Conservation (phyloP, 495 filamentous ascomycete species). For the Lophiotrema nucula region DNA sequence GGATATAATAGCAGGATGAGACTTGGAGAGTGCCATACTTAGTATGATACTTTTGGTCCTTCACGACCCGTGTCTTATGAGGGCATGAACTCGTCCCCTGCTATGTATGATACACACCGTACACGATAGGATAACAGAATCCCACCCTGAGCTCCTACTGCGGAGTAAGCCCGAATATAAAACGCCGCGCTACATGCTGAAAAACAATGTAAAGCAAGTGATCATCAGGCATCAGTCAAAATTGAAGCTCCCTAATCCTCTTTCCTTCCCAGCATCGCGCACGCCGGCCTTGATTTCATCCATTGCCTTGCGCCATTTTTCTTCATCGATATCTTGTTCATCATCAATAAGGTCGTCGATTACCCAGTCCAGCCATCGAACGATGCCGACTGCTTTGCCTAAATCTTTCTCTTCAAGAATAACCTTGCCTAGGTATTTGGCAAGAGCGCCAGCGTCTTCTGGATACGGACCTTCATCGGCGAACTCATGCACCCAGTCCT, state of each 20-base stretch:
- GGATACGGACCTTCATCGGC: slow-evolving; percentile 66
- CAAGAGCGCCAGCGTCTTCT: slow-evolving; percentile 72
- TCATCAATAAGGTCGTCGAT: slow-evolving; percentile 52
- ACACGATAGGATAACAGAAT: no score
- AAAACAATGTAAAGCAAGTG: no score
- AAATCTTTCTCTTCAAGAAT: slow-evolving; percentile 71
- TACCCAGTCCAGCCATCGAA: slow-evolving; percentile 71
- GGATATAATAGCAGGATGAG: no score
- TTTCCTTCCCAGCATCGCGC: slow-evolving; percentile 56
- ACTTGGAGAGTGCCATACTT: no score
- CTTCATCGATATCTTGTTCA: slow-evolving; percentile 40
- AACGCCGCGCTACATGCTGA: no score
- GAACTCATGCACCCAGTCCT: slow-evolving; percentile 67
- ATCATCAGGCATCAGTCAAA: slow-evolving; percentile 40
- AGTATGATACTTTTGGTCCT: no score
- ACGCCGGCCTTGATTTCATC: slow-evolving; percentile 56
- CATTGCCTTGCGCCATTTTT: slow-evolving; percentile 55
- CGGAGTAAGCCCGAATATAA: no score
- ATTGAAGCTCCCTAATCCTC: slow-evolving; percentile 64
- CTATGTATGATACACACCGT: no score
- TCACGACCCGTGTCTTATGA: no score
- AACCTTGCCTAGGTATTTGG: slow-evolving; percentile 65
- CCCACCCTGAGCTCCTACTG: no score
- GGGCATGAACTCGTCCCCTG: no score
- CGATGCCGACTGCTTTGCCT: slow-evolving; percentile 66